phyloP scores from a whole-genome alignment of 345 rosid genomes.

The Murraya paniculata region DNA sequence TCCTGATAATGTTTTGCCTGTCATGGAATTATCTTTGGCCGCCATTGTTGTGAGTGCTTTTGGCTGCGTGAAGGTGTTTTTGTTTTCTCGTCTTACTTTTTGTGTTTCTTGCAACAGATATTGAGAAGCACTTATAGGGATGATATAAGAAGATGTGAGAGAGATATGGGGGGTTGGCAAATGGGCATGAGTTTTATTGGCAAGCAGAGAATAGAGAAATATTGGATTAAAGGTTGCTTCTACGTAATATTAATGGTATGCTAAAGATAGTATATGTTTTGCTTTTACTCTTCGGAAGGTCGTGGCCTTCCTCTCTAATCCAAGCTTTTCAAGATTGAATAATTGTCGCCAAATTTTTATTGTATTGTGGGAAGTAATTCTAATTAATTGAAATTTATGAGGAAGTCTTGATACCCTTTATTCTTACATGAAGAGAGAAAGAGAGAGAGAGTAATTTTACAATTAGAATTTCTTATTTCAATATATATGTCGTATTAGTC shows the following conservation, averaged over 20 bases:
- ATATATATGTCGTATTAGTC: no score
- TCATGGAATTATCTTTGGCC: slow-evolving; percentile 25
- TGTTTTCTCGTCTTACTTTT: background rate
- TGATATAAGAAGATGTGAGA: no score
- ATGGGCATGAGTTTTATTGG: background rate
- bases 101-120: background rate
- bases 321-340: slow-evolving; percentile 6
- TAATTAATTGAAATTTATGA: no score
- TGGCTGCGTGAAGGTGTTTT: background rate
- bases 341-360: background rate
- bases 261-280: background rate
- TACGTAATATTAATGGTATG: slow-evolving; percentile 20
- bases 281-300: slow-evolving; percentile 24
- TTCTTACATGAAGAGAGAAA: fast-evolving
- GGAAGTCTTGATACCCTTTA: no score
- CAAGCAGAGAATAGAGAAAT: background rate
- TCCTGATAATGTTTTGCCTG: slow-evolving; percentile 49
- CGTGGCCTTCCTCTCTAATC: slow-evolving; percentile 10
- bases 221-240: slow-evolving; percentile 19
- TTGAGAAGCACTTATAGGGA: background rate
- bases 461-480: no score
- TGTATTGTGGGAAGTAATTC: background rate
- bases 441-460: no score
- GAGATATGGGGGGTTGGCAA: background rate
- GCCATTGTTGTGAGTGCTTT: background rate